Conservation (phyloP, 176 grass and related monocot species). For the Carex littledalei region DNA sequence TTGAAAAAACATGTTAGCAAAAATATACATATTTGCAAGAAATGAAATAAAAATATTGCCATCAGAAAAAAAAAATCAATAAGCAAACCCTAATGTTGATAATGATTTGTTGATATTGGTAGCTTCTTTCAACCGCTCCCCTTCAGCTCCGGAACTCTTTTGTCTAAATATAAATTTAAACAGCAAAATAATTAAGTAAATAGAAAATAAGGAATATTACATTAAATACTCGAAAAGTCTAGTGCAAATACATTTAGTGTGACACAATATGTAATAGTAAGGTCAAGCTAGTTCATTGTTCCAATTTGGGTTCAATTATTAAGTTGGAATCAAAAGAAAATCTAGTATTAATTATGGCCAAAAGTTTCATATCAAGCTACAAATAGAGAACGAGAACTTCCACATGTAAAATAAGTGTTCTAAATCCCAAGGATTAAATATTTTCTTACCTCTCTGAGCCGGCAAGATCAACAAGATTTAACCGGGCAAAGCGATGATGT, state of each 20-base stretch:
- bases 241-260: background rate
- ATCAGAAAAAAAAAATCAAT: slow-evolving; percentile 9
- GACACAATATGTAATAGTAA: background rate
- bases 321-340: slow-evolving; percentile 6
- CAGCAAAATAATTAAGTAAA: background rate
- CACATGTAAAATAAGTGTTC: background rate
- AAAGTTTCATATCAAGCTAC: background rate
- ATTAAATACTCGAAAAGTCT: background rate
- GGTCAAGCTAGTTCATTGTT: background rate
- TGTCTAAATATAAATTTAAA: slow-evolving; percentile 46
- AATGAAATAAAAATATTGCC: background rate
- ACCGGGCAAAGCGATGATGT: slow-evolving; percentile 79
- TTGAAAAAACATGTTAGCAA: background rate
- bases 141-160: slow-evolving; percentile 99
- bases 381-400: background rate
- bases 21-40: background rate
- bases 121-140: slow-evolving; percentile 94
- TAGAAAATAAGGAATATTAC: background rate
- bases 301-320: background rate
- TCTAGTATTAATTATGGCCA: background rate
- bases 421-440: background rate
- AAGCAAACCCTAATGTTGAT: slow-evolving; percentile 84
- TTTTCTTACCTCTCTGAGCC: slow-evolving; percentile 84
- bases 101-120: slow-evolving; percentile 98
- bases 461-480: slow-evolving; percentile 97